Conservation (phyloP, 768 basidiomycete species). For the Suillus ampliporus region DNA sequence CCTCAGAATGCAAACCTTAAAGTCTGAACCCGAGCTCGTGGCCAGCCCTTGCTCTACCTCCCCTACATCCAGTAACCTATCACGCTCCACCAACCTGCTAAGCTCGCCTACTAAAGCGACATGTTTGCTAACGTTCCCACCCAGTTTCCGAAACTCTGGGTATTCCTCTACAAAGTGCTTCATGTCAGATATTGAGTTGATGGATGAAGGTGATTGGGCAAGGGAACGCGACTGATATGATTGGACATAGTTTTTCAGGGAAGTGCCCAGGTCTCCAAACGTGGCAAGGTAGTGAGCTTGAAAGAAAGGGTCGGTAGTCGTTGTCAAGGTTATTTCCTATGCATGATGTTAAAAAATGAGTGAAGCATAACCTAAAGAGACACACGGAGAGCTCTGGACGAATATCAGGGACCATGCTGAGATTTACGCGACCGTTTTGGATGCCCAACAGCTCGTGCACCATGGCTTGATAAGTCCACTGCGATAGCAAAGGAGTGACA, state of each 20-base stretch:
- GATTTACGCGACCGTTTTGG: slow-evolving; percentile 89
- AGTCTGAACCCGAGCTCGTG: slow-evolving; percentile 88
- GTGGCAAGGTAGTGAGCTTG: slow-evolving; percentile 89
- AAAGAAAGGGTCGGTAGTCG: slow-evolving; percentile 93
- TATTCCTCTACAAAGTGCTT: slow-evolving; percentile 98
- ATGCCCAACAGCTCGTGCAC: slow-evolving; percentile 96
- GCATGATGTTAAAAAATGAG: slow-evolving; percentile 12
- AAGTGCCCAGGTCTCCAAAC: slow-evolving; percentile 94
- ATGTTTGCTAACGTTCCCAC: slow-evolving; percentile 98
- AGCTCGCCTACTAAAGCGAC: slow-evolving; percentile 97
- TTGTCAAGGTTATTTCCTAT: slow-evolving; percentile 93
- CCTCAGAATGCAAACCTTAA: slow-evolving; percentile 59
- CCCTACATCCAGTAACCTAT: slow-evolving; percentile 86
- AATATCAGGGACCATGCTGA: slow-evolving; percentile 85
- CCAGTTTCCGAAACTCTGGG: slow-evolving; percentile 94
- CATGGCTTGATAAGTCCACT: slow-evolving; percentile 99
- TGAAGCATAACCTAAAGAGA: slow-evolving; percentile 9
- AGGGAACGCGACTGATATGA: slow-evolving; percentile 88
- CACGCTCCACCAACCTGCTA: slow-evolving; percentile 84
- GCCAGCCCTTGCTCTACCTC: slow-evolving; percentile 98
- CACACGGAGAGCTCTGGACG: slow-evolving; percentile 80
- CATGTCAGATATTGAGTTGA: slow-evolving; percentile 96
- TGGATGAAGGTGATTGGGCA: slow-evolving; percentile 74
- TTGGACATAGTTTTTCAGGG: slow-evolving; percentile 91
- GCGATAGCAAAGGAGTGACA: slow-evolving; percentile 92